A percentile compares a stretch with the other conserved stretches of the same genome.
Evolutionary conservation across 495 filamentous ascomycete species (phyloP).

Genomic region (Cercophora samala): DNA sequence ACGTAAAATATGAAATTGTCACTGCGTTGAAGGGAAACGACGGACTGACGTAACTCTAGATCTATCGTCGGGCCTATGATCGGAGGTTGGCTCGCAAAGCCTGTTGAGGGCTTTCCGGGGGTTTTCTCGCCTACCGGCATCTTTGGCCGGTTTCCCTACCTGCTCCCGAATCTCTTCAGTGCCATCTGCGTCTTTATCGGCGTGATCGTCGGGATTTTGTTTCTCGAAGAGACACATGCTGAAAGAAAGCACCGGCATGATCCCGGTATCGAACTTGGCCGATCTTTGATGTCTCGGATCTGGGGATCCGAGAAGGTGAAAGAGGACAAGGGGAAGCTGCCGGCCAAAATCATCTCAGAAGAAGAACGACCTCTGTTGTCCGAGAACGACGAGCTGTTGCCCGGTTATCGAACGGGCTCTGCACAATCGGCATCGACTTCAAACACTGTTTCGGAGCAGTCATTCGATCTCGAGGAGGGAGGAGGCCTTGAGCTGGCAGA

Average conservation of each 20-base stretch:
- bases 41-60: constrained; percentile 23
- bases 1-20: constrained; percentile 25
- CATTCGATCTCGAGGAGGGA: constrained; percentile 20
- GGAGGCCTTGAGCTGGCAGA: not conserved
- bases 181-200: constrained; percentile 72
- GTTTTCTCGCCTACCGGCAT: constrained; percentile 70
- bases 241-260: constrained; percentile 76
- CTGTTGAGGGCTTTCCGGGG: constrained; percentile 75
- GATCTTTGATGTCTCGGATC: constrained; percentile 60
- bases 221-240: constrained; percentile 91
- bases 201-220: constrained; percentile 78
- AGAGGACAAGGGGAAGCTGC: constrained; percentile 10
- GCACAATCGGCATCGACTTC: constrained; percentile 21
- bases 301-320: constrained; percentile 2
- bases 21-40: not conserved
- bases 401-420: constrained; percentile 60
- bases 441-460: constrained; percentile 5
- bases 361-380: constrained; percentile 54
- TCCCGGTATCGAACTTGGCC: constrained; percentile 69
- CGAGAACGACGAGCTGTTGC: constrained; percentile 53
- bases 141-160: constrained; percentile 82
- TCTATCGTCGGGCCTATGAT: constrained; percentile 85
- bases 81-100: constrained; percentile 84
- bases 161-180: constrained; percentile 92
- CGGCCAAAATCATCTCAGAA: constrained; percentile 29